These are phyloP conservation scores for Solanum bukasovii DNA, from an alignment of 257 asterid species.

Conservation along the genomic window DNA sequence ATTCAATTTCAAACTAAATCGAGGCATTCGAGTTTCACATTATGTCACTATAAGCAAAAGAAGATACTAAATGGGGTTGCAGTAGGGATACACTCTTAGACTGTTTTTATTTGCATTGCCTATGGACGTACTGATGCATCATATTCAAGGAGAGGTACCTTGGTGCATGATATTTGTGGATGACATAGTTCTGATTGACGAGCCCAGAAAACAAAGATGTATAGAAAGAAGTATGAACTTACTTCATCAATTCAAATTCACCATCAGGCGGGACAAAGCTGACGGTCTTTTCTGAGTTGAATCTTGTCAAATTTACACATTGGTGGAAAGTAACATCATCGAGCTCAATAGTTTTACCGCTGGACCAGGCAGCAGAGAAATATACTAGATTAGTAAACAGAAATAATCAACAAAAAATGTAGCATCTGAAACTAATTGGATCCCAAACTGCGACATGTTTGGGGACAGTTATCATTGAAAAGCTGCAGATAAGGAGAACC, in stretches of 20 bases:
- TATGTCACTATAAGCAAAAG: not conserved
- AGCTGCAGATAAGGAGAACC: not conserved
- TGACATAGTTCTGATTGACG: not conserved
- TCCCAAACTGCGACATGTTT: not conserved
- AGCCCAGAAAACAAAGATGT: not conserved
- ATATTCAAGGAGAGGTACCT: not conserved
- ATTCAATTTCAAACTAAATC: not conserved
- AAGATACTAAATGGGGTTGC: not conserved
- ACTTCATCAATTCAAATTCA: constrained; percentile 99
- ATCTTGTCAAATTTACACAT: constrained; percentile 97
- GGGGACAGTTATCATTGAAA: not conserved
- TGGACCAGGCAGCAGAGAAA: constrained; percentile 20
- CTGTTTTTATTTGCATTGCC: not conserved
- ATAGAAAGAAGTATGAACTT: constrained; percentile 24
- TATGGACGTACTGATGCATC: not conserved
- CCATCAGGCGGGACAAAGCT: constrained; percentile 99
- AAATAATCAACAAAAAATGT: not conserved
- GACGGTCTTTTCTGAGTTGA: constrained; percentile 96
- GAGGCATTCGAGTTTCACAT: not conserved
- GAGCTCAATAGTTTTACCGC: constrained; percentile 98
- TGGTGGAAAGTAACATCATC: constrained; percentile 99
- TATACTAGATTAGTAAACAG: not conserved
- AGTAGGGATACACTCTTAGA: not conserved
- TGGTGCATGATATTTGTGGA: not conserved
- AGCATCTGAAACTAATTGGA: not conserved